These are phyloP conservation scores for Pythium insidiosum DNA, from an alignment of 352 stramenopile genomes.

Conservation along the genomic window DNA sequence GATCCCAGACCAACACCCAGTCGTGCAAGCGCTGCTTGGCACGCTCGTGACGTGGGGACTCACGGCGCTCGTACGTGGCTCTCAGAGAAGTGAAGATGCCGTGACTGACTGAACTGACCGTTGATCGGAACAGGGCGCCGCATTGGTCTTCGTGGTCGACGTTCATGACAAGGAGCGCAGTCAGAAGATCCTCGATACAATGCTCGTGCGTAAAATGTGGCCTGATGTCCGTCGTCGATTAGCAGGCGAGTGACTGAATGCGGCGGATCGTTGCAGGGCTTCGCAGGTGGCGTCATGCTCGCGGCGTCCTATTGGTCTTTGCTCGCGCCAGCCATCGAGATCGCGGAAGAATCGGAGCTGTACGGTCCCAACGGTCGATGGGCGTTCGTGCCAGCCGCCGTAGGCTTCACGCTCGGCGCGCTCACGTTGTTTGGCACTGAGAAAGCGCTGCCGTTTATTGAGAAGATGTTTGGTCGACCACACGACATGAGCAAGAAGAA, in stretches of 20 bases:
- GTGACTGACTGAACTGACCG: background rate
- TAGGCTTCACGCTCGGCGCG: slow-evolving; percentile 78
- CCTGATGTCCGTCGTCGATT: background rate
- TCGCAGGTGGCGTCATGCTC: slow-evolving; percentile 87
- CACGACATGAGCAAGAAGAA: slow-evolving; percentile 50
- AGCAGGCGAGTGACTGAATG: too few relatives aligned
- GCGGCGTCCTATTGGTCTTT: slow-evolving; percentile 88
- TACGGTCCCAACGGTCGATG: slow-evolving; percentile 66
- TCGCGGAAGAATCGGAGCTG: slow-evolving; percentile 68
- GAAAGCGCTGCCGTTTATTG: slow-evolving; percentile 44
- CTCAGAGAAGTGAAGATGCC: background rate
- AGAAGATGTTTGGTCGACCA: slow-evolving; percentile 28
- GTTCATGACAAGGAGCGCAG: slow-evolving; percentile 62
- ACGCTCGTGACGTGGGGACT: slow-evolving; percentile 82
- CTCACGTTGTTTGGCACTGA: slow-evolving; percentile 73
- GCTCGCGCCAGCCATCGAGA: slow-evolving; percentile 81
- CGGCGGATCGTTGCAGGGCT: too few relatives aligned
- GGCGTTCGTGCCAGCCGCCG: slow-evolving; percentile 73
- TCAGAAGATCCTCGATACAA: slow-evolving; percentile 78
- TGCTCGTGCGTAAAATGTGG: slow-evolving; percentile 35
- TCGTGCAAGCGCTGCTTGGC: slow-evolving; percentile 74
- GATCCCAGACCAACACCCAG: slow-evolving; percentile 66
- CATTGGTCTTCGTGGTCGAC: slow-evolving; percentile 79
- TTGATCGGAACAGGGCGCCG: slow-evolving; percentile 47
- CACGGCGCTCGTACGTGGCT: slow-evolving; percentile 47